phyloP scores from a whole-genome alignment of 1,139 yeast species.

The Candida buenavistaensis region DNA sequence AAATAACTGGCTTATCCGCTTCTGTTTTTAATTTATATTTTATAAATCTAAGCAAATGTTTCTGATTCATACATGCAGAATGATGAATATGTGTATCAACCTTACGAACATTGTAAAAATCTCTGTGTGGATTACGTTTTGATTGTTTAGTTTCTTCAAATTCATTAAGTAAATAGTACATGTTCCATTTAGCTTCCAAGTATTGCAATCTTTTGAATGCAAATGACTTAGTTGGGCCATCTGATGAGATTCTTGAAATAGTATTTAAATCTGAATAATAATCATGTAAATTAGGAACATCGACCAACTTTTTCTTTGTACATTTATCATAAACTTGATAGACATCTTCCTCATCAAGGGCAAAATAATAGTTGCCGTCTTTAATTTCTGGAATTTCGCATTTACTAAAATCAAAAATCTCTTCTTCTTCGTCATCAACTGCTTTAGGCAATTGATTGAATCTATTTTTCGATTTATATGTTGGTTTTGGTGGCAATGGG shows the following conservation, averaged over 20 bases:
- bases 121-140: constrained; percentile 81
- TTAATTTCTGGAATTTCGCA: constrained; percentile 63
- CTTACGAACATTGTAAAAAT: constrained; percentile 95
- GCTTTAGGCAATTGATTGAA: constrained; percentile 51
- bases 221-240: constrained; percentile 97
- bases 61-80: constrained; percentile 98
- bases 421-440: constrained; percentile 25
- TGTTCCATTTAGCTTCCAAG: constrained; percentile 94
- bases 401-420: constrained; percentile 57
- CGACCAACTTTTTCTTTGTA: constrained; percentile 41
- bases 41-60: constrained; percentile 90
- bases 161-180: constrained; percentile 83
- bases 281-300: constrained; percentile 78
- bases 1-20: constrained; percentile 87
- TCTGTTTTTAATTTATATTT: constrained; percentile 69
- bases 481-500: constrained; percentile 93
- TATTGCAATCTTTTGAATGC: constrained; percentile 92
- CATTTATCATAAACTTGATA: constrained; percentile 57
- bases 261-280: constrained; percentile 80
- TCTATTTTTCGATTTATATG: constrained; percentile 69
- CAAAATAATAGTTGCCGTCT: constrained; percentile 48
- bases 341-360: constrained; percentile 62
- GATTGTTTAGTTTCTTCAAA: constrained; percentile 90
- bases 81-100: constrained; percentile 99
- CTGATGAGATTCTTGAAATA: constrained; percentile 72